Base-by-base conservation (phyloP, 2,329 filamentous ascomycete genomes). In the Colletotrichum sp. region DNA sequence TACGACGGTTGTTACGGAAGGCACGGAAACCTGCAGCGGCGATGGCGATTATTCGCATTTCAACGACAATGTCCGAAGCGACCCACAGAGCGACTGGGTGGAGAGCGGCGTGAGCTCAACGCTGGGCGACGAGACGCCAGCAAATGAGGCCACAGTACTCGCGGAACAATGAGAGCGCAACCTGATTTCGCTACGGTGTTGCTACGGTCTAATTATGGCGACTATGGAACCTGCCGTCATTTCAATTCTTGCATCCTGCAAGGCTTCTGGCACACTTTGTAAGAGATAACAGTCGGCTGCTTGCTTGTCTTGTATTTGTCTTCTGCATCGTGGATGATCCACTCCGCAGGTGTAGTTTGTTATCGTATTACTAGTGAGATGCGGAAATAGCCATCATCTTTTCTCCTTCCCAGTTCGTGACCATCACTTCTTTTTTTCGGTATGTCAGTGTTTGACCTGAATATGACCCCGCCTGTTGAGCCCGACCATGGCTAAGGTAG, bases 1-100 rank as follows among this genome's bases (percentile, higher is more conserved):
- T 55, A 89, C 87, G 8, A 89, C 88, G 3, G 86, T 89, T 49
- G 84, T 89, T 49, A 87, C 86, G 2, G 83, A 82, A 44, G 84
- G 82, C 73, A 86, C 84, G 3, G 85, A 85, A 16, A 81, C 79
- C 81, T 86, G 82, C 77, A 83, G 80, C 7, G 83, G 83, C 32
- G 86, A 87, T 52, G 79, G 81, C 26, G 81, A 82, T 7, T 84
- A 85, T 64, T 84, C 83, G 71, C 84, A 85, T 64, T 73, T 60
- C 28, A 62, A 74, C 34, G 84, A 85, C 69, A 86, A 86, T n/a
- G 80, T 80, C 39, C 78, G 79, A 39, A 72, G 68, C 34, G 77
- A 76, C 24, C 15, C 67, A 28, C 71, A 71, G 39, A 75, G 68
- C 18, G 69, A 90, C 72, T 90, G 87, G 86, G 89, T 88, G 4